Evolutionary conservation across 306 rosid genomes (phyloP).

Genomic region (Heteromeles arbutifolia): DNA sequence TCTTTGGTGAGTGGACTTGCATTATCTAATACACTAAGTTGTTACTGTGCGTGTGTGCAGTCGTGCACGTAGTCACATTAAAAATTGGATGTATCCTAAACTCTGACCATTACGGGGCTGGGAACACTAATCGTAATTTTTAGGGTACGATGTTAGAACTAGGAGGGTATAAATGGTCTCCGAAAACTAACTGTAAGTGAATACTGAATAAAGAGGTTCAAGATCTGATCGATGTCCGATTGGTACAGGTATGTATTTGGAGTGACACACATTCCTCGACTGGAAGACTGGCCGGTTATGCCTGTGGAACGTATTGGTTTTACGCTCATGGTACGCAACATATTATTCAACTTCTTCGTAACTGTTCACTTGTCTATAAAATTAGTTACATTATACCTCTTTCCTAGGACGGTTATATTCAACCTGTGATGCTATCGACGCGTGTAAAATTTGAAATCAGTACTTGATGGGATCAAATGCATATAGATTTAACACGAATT

Average conservation of each 20-base stretch:
- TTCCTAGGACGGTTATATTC: not conserved
- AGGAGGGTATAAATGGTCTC: not conserved
- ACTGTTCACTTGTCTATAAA: not conserved
- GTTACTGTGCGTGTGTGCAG: not conserved
- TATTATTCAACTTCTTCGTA: not conserved
- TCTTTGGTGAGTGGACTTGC: conserved; percentile 57
- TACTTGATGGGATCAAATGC: not conserved
- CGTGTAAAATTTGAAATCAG: not conserved
- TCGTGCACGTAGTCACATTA: not conserved
- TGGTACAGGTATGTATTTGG: conserved; percentile 71
- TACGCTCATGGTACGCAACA: conserved; percentile 46
- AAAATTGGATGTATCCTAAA: not conserved
- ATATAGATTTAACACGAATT: not conserved
- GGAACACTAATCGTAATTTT: not conserved
- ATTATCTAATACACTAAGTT: not conserved
- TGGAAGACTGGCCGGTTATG: conserved; percentile 87
- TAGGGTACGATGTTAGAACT: not conserved
- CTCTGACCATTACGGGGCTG: not conserved
- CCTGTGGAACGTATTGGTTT: conserved; percentile 76
- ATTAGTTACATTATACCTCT: not conserved
- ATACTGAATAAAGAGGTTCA: not conserved
- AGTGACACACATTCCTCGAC: conserved; percentile 65
- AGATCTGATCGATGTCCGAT: not conserved
- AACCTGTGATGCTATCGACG: not conserved
- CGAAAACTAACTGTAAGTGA: not conserved